These are phyloP conservation scores for Solanum verrucosum DNA, from an alignment of 257 asterid genomes.

Conservation along the genomic window DNA sequence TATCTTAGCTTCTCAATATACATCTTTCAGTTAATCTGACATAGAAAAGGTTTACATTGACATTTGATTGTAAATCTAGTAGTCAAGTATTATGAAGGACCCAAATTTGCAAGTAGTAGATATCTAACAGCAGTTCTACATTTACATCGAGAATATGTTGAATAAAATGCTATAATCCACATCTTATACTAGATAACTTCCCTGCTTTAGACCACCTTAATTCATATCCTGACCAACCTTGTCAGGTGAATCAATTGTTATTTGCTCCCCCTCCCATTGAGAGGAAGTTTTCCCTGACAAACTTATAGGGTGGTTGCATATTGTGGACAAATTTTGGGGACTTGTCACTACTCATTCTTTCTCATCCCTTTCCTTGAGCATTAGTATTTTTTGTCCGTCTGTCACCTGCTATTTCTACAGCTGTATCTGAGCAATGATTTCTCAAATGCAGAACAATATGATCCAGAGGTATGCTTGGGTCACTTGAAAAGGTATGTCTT, in stretches of 20 bases:
- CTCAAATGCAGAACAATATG: conserved; percentile 1
- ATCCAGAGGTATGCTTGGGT: conserved; percentile 18
- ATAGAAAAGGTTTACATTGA: neutral
- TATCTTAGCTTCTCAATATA: neutral
- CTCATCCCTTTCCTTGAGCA: neutral
- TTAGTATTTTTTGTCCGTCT: neutral
- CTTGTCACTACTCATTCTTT: neutral
- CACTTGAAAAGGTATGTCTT: conserved; percentile 17
- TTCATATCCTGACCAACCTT: neutral
- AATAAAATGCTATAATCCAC: neutral
- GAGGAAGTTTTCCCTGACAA: neutral
- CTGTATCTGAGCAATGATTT: neutral
- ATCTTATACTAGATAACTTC: neutral
- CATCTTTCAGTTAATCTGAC: neutral
- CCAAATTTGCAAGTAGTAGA: neutral
- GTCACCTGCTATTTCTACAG: neutral
- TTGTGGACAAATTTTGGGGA: neutral
- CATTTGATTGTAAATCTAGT: neutral
- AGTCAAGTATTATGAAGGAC: neutral
- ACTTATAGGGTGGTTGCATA: neutral
- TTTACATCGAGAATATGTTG: neutral
- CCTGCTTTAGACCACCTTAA: neutral
- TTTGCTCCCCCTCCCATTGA: neutral
- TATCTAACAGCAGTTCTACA: neutral
- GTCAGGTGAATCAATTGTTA: neutral